Conservation (phyloP, 495 filamentous ascomycete genomes). For the Lineolata rhizophorae region DNA sequence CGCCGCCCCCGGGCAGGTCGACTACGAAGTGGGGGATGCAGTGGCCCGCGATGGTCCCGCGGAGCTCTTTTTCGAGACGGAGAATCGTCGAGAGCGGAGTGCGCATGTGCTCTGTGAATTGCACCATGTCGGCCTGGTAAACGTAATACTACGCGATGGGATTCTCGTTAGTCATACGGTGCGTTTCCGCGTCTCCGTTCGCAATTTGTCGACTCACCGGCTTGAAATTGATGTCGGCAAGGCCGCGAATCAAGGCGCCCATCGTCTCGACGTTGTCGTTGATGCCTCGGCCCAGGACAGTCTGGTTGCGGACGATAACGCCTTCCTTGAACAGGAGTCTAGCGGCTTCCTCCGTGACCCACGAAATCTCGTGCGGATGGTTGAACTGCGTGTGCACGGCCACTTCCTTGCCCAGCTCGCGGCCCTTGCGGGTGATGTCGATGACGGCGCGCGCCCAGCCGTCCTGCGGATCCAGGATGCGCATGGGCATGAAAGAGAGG, state of each 20-base stretch:
- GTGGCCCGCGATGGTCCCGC: conserved; percentile 36
- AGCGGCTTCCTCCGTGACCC: conserved; percentile 29
- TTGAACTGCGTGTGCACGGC: conserved; percentile 42
- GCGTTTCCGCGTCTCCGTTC: conserved; percentile 31
- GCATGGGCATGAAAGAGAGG: conserved; percentile 29
- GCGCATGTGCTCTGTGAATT: conserved; percentile 42
- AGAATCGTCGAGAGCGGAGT: conserved; percentile 34
- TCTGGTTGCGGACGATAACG: conserved; percentile 21
- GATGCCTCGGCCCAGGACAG: conserved; percentile 30
- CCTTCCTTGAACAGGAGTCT: conserved; percentile 26
- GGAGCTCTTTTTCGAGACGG: conserved; percentile 28
- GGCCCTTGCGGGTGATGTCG: conserved; percentile 23
- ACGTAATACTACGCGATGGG: too few relatives aligned
- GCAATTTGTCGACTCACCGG: conserved; percentile 31
- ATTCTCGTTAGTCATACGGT: too few relatives aligned
- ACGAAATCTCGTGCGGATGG: conserved; percentile 34
- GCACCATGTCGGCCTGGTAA: too few relatives aligned
- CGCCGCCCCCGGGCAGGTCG: conserved; percentile 36
- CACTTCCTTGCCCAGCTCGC: conserved; percentile 29
- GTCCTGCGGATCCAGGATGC: conserved; percentile 27
- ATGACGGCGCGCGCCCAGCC: conserved; percentile 29
- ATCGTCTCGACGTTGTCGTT: conserved; percentile 32
- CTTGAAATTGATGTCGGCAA: conserved; percentile 30
- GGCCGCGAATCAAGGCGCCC: conserved; percentile 24
- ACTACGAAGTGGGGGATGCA: conserved; percentile 36